These are phyloP conservation scores for Pseudopyrenochaeta lycopersici DNA, from an alignment of 2,329 filamentous ascomycete species.

Conservation along the genomic window DNA sequence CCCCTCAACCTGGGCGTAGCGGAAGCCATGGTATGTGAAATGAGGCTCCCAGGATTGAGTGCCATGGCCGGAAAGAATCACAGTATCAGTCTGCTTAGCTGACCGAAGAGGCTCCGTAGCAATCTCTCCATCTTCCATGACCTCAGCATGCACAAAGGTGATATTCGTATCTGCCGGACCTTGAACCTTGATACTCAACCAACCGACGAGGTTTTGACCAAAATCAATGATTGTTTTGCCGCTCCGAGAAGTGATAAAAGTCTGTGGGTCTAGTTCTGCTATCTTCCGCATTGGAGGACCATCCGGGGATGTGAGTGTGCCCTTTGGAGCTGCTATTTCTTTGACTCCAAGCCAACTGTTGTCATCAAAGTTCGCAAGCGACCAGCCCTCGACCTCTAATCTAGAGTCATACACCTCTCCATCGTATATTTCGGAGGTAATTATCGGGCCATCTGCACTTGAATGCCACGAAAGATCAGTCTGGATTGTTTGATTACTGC, in stretches of 20 bases:
- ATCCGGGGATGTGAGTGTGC: conserved; percentile 52
- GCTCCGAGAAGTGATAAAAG: conserved; percentile 46
- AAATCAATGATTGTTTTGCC: conserved; percentile 65
- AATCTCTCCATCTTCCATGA: conserved; percentile 60
- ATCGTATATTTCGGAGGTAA: conserved; percentile 60
- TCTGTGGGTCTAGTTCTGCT: conserved; percentile 35
- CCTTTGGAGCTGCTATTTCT: conserved; percentile 40
- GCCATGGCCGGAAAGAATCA: conserved; percentile 29
- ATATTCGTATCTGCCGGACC: conserved; percentile 53
- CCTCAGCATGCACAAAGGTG: conserved; percentile 64
- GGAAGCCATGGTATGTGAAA: conserved; percentile 65
- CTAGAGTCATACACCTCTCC: conserved; percentile 62
- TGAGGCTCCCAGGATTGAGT: conserved; percentile 54
- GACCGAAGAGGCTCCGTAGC: conserved; percentile 54
- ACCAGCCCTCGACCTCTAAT: conserved; percentile 39
- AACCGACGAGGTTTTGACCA: conserved; percentile 67
- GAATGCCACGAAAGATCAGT: conserved; percentile 54
- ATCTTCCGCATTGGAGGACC: conserved; percentile 56
- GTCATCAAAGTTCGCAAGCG: conserved; percentile 22
- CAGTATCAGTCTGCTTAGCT: conserved; percentile 54
- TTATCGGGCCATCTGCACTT: conserved; percentile 34
- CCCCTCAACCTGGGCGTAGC: conserved; percentile 51
- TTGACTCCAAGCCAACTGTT: conserved; percentile 42
- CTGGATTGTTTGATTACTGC: conserved; percentile 32
- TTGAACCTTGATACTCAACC: conserved; percentile 52